Evolutionary conservation across 306 rosid genomes (phyloP), one percentile per base, ranked within the genome.

Genomic region (Dryas alaskensis): DNA sequence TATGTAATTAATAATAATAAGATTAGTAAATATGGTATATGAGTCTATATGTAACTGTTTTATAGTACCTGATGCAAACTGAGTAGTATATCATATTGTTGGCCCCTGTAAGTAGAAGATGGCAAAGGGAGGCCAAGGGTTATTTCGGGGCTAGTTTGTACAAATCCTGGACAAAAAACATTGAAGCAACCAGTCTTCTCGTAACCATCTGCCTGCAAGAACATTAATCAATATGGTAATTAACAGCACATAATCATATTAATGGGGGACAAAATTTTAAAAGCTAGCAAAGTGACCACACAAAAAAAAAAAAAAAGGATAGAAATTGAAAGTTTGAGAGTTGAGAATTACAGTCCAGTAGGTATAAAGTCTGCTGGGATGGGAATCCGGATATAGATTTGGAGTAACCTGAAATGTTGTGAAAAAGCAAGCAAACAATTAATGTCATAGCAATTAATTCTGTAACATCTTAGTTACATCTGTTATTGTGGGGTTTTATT

Each of bases 131-230:
- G 42, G 63, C 80, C 86, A 4, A 72, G 82, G 17, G 40, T 13
- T 12, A 74, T 49, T 2, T 44, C 40, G 3, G 78, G 0, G 78
- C 73, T 75, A 75, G 74, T 60, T 57, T 74, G 83, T 69, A 78
- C n/a, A 17, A 82, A 82, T 43, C 83, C 80, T 8, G 68, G 80
- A 47, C 78, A 78, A 7, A 76, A 74, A 48, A 50, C 22, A 54
- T 82, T 78, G 74, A 47, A 82, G 74, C 80, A 70, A n/a, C 78
- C 83, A 12, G 71, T 72, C 13, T 19, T 53, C 45, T 67, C 74
- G 57, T 68, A 73, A 25, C 79, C 79, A 67, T 81, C 76, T 5
- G 69, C 76, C 79, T 73, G 73, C 37, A 31, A 31, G 37, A 31
- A 31, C 37, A 22, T 22, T 22, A 31, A 31, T 31, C 37, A 31